phyloP scores from a whole-genome alignment of 2,329 filamentous ascomycete genomes.

The Cytospora chrysosperma region DNA sequence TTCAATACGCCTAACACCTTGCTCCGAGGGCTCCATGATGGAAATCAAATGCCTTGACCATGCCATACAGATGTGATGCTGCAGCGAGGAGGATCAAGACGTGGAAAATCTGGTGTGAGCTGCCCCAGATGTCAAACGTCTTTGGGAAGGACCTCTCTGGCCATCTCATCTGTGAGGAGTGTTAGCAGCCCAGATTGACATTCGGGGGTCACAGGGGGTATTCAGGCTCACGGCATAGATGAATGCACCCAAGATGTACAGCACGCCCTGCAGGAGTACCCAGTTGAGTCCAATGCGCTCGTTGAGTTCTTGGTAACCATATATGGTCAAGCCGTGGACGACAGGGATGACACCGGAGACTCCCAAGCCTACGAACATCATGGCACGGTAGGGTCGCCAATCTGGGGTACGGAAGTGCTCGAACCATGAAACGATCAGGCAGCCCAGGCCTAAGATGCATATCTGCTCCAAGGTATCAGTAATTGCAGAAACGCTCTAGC shows the following conservation, averaged over 20 bases:
- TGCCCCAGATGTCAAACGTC: conserved; percentile 85
- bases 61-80: conserved; percentile 73
- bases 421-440: conserved; percentile 72
- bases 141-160: conserved; percentile 80
- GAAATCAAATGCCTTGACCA: conserved; percentile 83
- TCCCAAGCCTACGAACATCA: conserved; percentile 88
- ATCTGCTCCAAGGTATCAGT: conserved; percentile 56
- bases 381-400: conserved; percentile 81
- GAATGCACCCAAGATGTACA: conserved; percentile 84
- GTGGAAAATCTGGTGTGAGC: conserved; percentile 96
- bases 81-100: conserved; percentile 83
- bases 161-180: conserved; percentile 59
- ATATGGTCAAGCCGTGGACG: conserved; percentile 68
- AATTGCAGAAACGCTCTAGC: too few species aligned
- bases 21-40: conserved; percentile 64
- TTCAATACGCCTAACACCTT: conserved; percentile 40
- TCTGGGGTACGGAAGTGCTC: conserved; percentile 80
- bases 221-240: conserved; percentile 71
- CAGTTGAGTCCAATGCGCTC: conserved; percentile 76
- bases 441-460: conserved; percentile 71
- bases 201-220: not conserved
- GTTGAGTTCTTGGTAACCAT: conserved; percentile 65
- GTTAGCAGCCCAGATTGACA: not conserved
- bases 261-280: conserved; percentile 73
- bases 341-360: conserved; percentile 81